Evolutionary conservation across 164 flowering plant genomes (phyloP).

Genomic region (Dillenia turbinata): DNA sequence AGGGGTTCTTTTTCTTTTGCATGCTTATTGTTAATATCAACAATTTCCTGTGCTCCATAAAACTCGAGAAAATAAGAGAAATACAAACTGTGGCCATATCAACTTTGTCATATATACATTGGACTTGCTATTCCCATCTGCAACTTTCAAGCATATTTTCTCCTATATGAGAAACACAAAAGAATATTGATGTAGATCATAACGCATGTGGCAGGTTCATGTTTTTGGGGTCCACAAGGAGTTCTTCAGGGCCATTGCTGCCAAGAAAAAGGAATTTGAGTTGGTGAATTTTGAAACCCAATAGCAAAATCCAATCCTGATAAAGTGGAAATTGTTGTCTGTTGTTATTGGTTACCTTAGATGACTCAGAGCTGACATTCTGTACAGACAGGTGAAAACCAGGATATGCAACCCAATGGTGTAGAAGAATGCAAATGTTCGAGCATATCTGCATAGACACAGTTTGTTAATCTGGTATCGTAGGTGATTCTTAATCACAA

Average conservation of each 20-base stretch:
- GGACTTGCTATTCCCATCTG: too few relatives aligned
- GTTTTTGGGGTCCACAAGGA: conserved; percentile 23
- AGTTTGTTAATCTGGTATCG: too few relatives aligned
- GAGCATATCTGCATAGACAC: conserved; percentile 61
- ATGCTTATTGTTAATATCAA: too few relatives aligned
- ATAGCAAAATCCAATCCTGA: background rate
- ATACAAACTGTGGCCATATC: too few relatives aligned
- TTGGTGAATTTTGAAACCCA: background rate
- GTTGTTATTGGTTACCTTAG: conserved; percentile 46
- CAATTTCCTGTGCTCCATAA: too few relatives aligned
- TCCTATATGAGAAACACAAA: too few relatives aligned
- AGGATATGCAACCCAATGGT: conserved; percentile 91
- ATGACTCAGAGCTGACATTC: conserved; percentile 87
- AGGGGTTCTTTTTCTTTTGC: too few relatives aligned
- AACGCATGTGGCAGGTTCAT: conserved; percentile 40
- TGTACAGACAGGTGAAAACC: conserved; percentile 87
- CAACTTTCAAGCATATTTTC: too few relatives aligned
- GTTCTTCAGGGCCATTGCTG: conserved; percentile 15
- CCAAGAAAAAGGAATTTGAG: background rate
- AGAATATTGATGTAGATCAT: conserved; percentile 4
- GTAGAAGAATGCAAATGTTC: conserved; percentile 91
- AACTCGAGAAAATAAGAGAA: too few relatives aligned
- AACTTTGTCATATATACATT: too few relatives aligned
- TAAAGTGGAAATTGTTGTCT: background rate
- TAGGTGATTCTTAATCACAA: too few relatives aligned